These are phyloP conservation scores for Penicillium canariense DNA, from an alignment of 495 filamentous ascomycete genomes.

Conservation along the genomic window DNA sequence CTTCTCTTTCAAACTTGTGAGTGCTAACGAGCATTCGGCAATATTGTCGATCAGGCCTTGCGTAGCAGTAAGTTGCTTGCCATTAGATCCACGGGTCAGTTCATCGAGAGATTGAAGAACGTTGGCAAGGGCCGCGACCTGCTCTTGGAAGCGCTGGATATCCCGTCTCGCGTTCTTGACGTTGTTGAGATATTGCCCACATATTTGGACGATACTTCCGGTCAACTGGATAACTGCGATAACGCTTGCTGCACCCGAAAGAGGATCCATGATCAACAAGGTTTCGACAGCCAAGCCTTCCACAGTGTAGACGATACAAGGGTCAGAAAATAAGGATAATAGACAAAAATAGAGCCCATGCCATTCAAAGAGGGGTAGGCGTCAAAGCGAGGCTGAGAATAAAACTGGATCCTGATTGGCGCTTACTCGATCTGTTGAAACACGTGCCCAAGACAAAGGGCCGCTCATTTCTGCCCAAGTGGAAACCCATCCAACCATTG, in stretches of 20 bases:
- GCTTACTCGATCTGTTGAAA: too few relatives aligned
- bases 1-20: slow-evolving; percentile 30
- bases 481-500: too few relatives aligned
- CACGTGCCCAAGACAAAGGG: too few relatives aligned
- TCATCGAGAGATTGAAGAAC: slow-evolving; percentile 21
- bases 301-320: too few relatives aligned
- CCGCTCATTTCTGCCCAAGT: too few relatives aligned
- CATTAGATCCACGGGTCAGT: slow-evolving; percentile 15
- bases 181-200: slow-evolving; percentile 27
- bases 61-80: slow-evolving; percentile 7
- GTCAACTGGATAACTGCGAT: slow-evolving; percentile 39
- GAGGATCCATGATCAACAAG: slow-evolving; percentile 19
- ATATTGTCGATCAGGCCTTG: slow-evolving; percentile 13
- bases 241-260: slow-evolving; percentile 34
- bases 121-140: slow-evolving; percentile 24
- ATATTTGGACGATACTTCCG: slow-evolving; percentile 25
- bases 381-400: too few relatives aligned
- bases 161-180: slow-evolving; percentile 36
- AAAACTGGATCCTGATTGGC: too few relatives aligned
- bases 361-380: too few relatives aligned
- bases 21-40: slow-evolving; percentile 25
- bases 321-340: too few relatives aligned
- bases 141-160: slow-evolving; percentile 28
- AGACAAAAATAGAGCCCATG: too few relatives aligned
- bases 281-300: background rate